A percentile compares a stretch with the other conserved stretches of the same genome.
Evolutionary conservation across 208 protist species (phyloP).

Genomic region (Trypanosoma lewisi): DNA sequence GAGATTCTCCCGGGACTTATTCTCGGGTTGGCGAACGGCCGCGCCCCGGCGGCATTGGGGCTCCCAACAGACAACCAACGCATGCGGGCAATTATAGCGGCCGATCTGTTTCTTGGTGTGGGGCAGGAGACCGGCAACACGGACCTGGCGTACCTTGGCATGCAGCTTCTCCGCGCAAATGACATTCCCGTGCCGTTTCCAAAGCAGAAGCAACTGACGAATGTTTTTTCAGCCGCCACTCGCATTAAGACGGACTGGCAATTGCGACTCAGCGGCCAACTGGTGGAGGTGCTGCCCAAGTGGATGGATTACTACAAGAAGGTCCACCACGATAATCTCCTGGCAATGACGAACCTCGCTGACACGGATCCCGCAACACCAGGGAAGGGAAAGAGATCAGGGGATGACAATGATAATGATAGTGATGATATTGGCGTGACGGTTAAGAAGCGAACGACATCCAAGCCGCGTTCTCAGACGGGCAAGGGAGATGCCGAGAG

Average conservation of each 20-base stretch:
- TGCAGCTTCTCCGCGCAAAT: constrained; percentile 84
- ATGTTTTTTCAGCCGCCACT: constrained; percentile 74
- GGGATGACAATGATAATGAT: not conserved
- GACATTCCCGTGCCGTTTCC: constrained; percentile 65
- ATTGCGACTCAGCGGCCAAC: constrained; percentile 62
- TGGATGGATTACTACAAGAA: constrained; percentile 70
- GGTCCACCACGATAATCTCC: constrained; percentile 52
- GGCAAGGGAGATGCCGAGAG: too few relatives aligned
- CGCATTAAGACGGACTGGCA: constrained; percentile 82
- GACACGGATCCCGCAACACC: constrained; percentile 8
- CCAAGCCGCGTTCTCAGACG: too few relatives aligned
- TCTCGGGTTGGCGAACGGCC: constrained; percentile 71
- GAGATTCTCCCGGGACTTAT: constrained; percentile 66
- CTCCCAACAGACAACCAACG: constrained; percentile 41
- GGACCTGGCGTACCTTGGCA: constrained; percentile 72
- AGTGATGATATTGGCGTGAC: too few relatives aligned
- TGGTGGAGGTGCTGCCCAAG: constrained; percentile 48
- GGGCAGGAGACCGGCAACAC: constrained; percentile 83
- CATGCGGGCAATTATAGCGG: constrained; percentile 44
- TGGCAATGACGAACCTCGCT: constrained; percentile 27
- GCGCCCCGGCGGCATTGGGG: constrained; percentile 54
- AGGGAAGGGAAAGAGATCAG: not conserved
- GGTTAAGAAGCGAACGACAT: too few relatives aligned
- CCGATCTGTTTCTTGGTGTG: constrained; percentile 61
- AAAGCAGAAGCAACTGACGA: constrained; percentile 83